A percentile compares a stretch with the other conserved stretches of the same genome.
Evolutionary conservation across 129 eudicot genomes (phyloP).

Genomic region (Pittosporum tobira): DNA sequence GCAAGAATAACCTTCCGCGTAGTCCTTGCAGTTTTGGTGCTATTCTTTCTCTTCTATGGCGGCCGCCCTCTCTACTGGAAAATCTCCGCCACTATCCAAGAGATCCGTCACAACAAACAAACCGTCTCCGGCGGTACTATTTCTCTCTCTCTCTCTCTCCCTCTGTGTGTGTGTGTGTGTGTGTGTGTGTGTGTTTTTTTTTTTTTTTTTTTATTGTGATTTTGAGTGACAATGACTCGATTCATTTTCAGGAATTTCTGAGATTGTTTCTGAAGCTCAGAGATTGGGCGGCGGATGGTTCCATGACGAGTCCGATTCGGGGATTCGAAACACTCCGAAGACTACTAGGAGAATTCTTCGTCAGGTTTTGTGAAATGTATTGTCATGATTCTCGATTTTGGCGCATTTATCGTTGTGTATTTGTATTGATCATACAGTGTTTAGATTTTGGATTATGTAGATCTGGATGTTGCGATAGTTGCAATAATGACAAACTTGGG

Average conservation of each 20-base stretch:
- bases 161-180: background rate
- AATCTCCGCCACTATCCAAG: constrained; percentile 59
- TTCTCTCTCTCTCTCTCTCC: background rate
- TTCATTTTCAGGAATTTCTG: constrained; percentile 27
- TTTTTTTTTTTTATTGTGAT: background rate
- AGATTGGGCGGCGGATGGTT: constrained; percentile 46
- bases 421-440: background rate
- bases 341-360: constrained; percentile 29
- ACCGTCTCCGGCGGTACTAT: constrained; percentile 41
- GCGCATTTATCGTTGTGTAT: background rate
- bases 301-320: constrained; percentile 40
- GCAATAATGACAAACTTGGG: background rate
- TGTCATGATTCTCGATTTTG: background rate
- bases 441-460: background rate
- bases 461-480: background rate
- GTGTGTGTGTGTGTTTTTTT: no score
- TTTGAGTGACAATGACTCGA: background rate
- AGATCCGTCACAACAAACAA: constrained; percentile 45
- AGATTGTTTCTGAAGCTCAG: constrained; percentile 44
- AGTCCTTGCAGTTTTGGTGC: constrained; percentile 16
- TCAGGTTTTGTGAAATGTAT: constrained; percentile 19
- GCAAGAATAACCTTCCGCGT: constrained; percentile 38
- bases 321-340: constrained; percentile 8
- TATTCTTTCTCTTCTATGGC: constrained; percentile 32
- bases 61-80: constrained; percentile 70